Evolutionary conservation across 768 basidiomycete species (phyloP), one percentile per base, ranked within the genome.

Genomic region (Russula compacta): DNA sequence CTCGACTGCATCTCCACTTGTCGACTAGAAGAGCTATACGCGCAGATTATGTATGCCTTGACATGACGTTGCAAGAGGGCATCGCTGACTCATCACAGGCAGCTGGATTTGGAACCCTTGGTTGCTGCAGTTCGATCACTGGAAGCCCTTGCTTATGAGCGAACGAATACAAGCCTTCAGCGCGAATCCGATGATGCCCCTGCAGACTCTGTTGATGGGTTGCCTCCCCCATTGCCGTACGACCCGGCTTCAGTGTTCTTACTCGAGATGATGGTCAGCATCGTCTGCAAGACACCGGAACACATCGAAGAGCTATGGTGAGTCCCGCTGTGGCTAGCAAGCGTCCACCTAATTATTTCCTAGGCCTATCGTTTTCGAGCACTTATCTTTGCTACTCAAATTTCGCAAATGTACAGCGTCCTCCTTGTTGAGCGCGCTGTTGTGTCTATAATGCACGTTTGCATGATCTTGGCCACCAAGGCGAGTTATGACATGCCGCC

Each of bases 161-260:
- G 94, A 58, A 92, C 93, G 2, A 84, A 90, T n/a, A 83, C 89
- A 14, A 81, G 81, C 64, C 76, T 89, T 53, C 87, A 83, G 67
- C 83, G 85, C 59, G 84, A 85, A 66, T 77, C 79, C 1, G 86
- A 89, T 60, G 89, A 90, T 51, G 67, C 67, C n/a, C 53, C 65
- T 12, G 64, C 69, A 14, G 68, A 73, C 2, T 69, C 76, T 19
- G 74, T 74, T 69, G 80, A 80, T 33, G 76, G 71, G 6, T 69
- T 74, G 2, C 80, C 77, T 36, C 62, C 53, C 56, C 80, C 86
- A 53, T 74, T 95, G 9, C 84, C 95, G 10, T 99, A 98, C 67
- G 97, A 99, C 71, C 93, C 97, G 11, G 91, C 93, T 3, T 91
- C 94, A 8, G 86, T 97, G 1, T 95, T 98, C 74, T 83, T 98